phyloP scores from a whole-genome alignment of 495 filamentous ascomycete genomes.

The Aspergillus panamensis region DNA sequence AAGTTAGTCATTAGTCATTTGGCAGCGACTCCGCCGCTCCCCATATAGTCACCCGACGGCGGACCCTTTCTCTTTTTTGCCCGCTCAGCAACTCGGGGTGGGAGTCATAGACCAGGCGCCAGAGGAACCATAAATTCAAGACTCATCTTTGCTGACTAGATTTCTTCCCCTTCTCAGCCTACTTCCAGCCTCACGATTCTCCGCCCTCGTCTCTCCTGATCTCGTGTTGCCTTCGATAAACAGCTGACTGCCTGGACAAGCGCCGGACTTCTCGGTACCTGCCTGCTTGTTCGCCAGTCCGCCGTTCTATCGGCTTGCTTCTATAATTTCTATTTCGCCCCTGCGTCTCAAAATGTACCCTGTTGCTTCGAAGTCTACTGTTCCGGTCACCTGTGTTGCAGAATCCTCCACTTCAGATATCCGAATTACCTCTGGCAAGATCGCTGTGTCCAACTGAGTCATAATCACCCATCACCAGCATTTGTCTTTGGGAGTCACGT shows the following conservation, averaged over 20 bases:
- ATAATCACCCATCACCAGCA: slow-evolving; percentile 7
- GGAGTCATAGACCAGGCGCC: slow-evolving; percentile 25
- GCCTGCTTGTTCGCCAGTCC: slow-evolving; percentile 27
- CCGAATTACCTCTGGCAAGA: slow-evolving; percentile 22
- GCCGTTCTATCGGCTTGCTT: slow-evolving; percentile 24
- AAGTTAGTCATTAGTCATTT: slow-evolving; percentile 27
- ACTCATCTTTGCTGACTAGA: slow-evolving; percentile 22
- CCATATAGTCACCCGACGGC: slow-evolving; percentile 23
- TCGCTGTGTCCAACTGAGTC: slow-evolving; percentile 24
- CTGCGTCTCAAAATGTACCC: slow-evolving; percentile 33
- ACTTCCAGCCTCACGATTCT: slow-evolving; percentile 12
- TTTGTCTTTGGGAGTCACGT: slow-evolving; percentile 20
- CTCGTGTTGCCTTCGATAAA: slow-evolving; percentile 16
- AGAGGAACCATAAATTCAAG: slow-evolving; percentile 15
- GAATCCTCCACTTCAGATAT: slow-evolving; percentile 29
- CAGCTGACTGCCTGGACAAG: slow-evolving; percentile 29
- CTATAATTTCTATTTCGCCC: slow-evolving; percentile 20
- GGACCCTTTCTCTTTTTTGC: slow-evolving; percentile 12
- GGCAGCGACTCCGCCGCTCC: slow-evolving; percentile 19
- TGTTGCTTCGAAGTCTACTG: slow-evolving; percentile 26
- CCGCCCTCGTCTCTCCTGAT: slow-evolving; percentile 1
- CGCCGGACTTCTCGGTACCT: slow-evolving; percentile 16
- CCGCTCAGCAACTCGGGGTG: slow-evolving; percentile 10
- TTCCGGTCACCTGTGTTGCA: slow-evolving; percentile 33
- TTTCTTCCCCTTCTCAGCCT: slow-evolving; percentile 20